Percentiles rank a stretch among this genome's conserved stretches.
Conservation (phyloP, 805 yeast genomes). For the Dipodascopsis tothii region DNA sequence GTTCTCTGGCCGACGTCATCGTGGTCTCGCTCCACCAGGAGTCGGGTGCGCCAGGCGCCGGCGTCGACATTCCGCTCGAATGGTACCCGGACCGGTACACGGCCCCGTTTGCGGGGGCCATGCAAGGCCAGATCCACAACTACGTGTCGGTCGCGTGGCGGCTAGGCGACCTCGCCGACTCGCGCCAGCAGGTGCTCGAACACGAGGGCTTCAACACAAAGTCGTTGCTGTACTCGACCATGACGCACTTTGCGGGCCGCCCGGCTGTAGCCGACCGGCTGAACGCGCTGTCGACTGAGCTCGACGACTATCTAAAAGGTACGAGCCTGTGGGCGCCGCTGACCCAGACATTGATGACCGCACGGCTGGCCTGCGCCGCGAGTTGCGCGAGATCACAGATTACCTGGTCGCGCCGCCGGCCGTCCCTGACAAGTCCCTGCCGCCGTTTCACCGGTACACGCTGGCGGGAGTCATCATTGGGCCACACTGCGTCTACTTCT, state of each 20-base stretch:
- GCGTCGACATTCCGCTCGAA: slow-evolving; percentile 21
- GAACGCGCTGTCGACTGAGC: not conserved
- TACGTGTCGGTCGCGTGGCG: not conserved
- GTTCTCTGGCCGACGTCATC: slow-evolving; percentile 14
- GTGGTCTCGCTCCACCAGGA: slow-evolving; percentile 15
- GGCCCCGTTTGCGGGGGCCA: slow-evolving; percentile 10
- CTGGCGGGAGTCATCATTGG: slow-evolving; percentile 20
- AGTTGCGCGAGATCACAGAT: slow-evolving; percentile 6
- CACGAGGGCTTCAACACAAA: slow-evolving; percentile 5
- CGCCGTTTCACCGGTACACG: slow-evolving; percentile 17
- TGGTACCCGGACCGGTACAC: slow-evolving; percentile 27
- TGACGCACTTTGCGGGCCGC: slow-evolving; percentile 1
- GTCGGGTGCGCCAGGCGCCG: slow-evolving; percentile 18
- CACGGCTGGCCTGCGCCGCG: slow-evolving; percentile 3
- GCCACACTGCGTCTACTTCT: too few relatives aligned
- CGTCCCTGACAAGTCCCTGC: slow-evolving; percentile 1
- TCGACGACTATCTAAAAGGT: slow-evolving; percentile 2
- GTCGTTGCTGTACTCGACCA: slow-evolving; percentile 6
- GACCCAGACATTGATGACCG: slow-evolving; percentile 8
- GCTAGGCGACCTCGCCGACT: not conserved
- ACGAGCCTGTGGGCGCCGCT: not conserved
- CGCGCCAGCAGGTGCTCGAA: not conserved
- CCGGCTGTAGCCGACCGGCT: slow-evolving; percentile 1
- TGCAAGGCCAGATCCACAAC: slow-evolving; percentile 1
- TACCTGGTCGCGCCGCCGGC: slow-evolving; percentile 10